These are phyloP conservation scores for Mucor irregularis DNA, from an alignment of 371 early-diverging fungal species.

Conservation along the genomic window DNA sequence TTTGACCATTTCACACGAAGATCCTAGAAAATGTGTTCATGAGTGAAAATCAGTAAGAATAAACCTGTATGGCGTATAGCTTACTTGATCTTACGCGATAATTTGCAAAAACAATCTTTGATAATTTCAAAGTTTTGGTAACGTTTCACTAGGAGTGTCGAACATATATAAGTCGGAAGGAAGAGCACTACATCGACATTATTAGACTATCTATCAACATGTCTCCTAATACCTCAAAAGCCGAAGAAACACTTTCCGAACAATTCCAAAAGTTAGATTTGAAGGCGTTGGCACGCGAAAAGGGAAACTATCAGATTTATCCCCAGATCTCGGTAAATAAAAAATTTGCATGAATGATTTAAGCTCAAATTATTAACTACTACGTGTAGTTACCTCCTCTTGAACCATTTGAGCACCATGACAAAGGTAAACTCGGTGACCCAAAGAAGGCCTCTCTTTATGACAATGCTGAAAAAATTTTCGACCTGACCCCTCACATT, in stretches of 20 bases:
- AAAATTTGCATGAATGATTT: no score
- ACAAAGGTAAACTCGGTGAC: constrained; percentile 44
- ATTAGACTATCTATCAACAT: neutral
- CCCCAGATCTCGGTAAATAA: constrained; percentile 10
- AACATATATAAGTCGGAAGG: neutral
- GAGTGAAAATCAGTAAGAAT: no score
- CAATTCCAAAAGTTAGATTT: constrained; percentile 14
- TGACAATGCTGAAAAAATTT: constrained; percentile 47
- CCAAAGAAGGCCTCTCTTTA: constrained; percentile 56
- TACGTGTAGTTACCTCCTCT: constrained; percentile 19
- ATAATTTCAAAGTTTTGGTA: neutral
- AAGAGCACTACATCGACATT: neutral
- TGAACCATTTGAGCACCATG: constrained; percentile 24
- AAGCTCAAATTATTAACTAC: neutral
- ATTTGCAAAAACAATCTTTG: neutral
- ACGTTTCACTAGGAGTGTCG: neutral
- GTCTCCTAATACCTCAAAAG: constrained; percentile 8
- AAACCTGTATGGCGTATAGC: neutral
- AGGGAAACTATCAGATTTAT: neutral
- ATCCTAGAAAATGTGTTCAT: no score
- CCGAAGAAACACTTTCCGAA: constrained; percentile 1
- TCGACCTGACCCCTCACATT: constrained; percentile 53
- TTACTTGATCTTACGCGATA: neutral
- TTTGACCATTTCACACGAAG: no score
- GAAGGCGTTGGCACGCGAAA: constrained; percentile 10